Evolutionary conservation across 768 basidiomycete species (phyloP).

Genomic region (Macrolepiota fuliginosa): DNA sequence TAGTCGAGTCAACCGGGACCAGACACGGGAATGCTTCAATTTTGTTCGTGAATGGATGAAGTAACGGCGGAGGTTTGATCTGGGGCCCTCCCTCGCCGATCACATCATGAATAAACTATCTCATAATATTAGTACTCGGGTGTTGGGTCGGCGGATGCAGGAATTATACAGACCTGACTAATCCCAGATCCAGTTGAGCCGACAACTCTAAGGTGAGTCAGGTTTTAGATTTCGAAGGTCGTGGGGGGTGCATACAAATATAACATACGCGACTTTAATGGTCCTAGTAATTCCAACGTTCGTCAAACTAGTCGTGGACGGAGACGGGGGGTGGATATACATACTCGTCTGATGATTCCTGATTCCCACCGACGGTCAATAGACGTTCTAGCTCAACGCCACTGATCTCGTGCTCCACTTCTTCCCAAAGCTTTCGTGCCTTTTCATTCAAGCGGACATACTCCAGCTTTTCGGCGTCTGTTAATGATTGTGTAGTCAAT

Average conservation of each 20-base stretch:
- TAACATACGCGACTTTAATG: not conserved
- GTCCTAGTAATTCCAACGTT: not conserved
- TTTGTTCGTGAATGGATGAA: not conserved
- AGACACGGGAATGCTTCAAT: not conserved
- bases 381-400: not conserved
- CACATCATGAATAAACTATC: not conserved
- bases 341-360: not conserved
- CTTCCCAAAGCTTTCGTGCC: not conserved
- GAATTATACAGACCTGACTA: not conserved
- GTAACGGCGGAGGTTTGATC: not conserved
- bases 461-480: not conserved
- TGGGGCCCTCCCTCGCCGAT: not conserved
- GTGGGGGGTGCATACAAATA: not conserved
- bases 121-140: not conserved
- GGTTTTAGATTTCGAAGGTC: not conserved
- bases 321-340: not conserved
- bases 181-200: not conserved
- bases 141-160: too few relatives aligned
- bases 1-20: not conserved
- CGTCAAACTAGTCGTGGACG: not conserved
- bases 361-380: not conserved
- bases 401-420: constrained; percentile 2
- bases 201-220: not conserved
- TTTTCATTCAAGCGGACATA: not conserved
- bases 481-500: not conserved